Evolutionary conservation across 23 red algal genomes (phyloP), one percentile per base, ranked within the genome.

Genomic region (Agarophyton chilense): DNA sequence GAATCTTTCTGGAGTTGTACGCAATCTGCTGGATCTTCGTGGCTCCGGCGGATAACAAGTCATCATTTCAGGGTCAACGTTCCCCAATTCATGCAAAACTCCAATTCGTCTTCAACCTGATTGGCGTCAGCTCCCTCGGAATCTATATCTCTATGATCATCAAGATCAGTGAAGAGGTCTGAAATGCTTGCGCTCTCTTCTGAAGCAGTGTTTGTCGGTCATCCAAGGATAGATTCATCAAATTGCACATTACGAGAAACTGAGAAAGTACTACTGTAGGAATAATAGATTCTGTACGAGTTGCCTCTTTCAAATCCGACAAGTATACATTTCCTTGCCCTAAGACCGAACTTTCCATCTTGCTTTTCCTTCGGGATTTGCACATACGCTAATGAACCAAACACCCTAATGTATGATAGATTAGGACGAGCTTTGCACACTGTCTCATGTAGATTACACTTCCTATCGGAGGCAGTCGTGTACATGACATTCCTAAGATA

Each of bases 271-370:
- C 14, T 2, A 49, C 29, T 49, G 41, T 72, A 34, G 7, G 81
- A 61, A 44, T 66, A 22, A 39, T 70, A 72, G 7, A 72, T 65
- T 47, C 45, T 84, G 81, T 84, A 84, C 1, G 35, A 66, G 52
- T 84, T 84, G 2, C 81, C 81, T 66, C 45, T 84, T 19, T 60
- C 81, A 50, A 84, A 67, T 7, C 58, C 81, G 16, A 84, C 56
- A 21, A 84, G n/a, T 21, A 52, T 49, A 8, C 56, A 38, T 33
- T 66, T 53, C 40, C 33, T 1, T 25, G 81, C 82, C 17, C 47
- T 49, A 1, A 16, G 14, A 41, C 21, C 65, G 19, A 86, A 86
- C 26, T 74, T 86, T 8, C 82, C 65, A 25, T 58, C 49, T 28
- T 64, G 10, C 24, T 56, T 71, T 1, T 50, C 8, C 45, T 86